Percentiles rank a stretch among this genome's conserved stretches.
phyloP scores from a whole-genome alignment of 768 basidiomycete species.

The Cyclocybe aegerita region DNA sequence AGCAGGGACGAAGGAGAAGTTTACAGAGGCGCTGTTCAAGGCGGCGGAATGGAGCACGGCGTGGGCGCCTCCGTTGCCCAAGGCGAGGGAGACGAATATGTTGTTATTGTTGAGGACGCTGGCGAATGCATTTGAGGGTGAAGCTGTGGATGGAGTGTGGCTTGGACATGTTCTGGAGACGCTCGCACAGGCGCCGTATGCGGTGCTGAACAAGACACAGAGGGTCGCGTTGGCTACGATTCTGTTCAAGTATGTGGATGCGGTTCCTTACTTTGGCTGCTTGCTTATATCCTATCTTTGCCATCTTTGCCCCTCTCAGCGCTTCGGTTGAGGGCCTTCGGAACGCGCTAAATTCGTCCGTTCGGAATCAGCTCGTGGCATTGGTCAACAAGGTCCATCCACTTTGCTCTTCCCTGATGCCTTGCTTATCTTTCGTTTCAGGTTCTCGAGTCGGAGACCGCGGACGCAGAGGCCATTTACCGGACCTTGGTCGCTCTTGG shows the following conservation, averaged over 20 bases:
- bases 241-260: constrained; percentile 76
- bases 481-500: constrained; percentile 72
- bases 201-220: constrained; percentile 62
- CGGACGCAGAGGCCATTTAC: constrained; percentile 70
- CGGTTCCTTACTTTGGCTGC: background rate
- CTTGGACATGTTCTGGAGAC: constrained; percentile 52
- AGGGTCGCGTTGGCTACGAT: constrained; percentile 80
- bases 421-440: constrained; percentile 16
- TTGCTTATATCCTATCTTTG: constrained; percentile 6
- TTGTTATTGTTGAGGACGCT: constrained; percentile 77
- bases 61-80: constrained; percentile 57
- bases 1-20: constrained; percentile 43
- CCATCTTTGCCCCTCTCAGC: constrained; percentile 31
- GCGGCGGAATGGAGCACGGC: constrained; percentile 66
- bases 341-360: constrained; percentile 34
- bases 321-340: constrained; percentile 60
- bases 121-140: constrained; percentile 76
- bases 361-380: constrained; percentile 41
- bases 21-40: constrained; percentile 62
- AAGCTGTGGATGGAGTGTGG: constrained; percentile 26
- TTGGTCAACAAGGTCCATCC: constrained; percentile 29
- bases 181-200: constrained; percentile 50
- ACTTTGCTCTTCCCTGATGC: background rate
- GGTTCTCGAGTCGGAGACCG: constrained; percentile 48
- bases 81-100: constrained; percentile 81